phyloP scores from a whole-genome alignment of 495 filamentous ascomycete species.

The Penicillium bialowiezense region DNA sequence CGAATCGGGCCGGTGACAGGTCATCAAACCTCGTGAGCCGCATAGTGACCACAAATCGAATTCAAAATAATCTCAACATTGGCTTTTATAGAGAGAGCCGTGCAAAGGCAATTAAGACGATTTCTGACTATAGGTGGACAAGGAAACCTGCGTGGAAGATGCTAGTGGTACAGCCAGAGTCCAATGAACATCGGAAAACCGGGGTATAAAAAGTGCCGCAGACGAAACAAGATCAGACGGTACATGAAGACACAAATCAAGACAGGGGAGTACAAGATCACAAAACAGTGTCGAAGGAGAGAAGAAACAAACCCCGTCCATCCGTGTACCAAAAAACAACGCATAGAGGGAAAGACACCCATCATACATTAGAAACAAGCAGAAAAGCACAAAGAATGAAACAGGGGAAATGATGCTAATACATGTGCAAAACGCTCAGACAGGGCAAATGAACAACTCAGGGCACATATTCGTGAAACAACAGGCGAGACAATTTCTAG shows the following conservation, averaged over 20 bases:
- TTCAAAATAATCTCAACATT: too few species aligned
- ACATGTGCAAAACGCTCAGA: constrained; percentile 24
- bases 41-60: not conserved
- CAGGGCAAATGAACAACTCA: constrained; percentile 22
- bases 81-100: not conserved
- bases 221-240: constrained; percentile 6
- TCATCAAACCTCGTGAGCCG: not conserved
- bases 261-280: not conserved
- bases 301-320: constrained; percentile 18
- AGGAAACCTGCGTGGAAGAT: constrained; percentile 15
- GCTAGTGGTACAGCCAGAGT: constrained; percentile 40
- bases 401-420: constrained; percentile 11
- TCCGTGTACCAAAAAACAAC: constrained; percentile 8
- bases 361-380: constrained; percentile 21
- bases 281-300: constrained; percentile 12
- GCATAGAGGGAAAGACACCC: constrained; percentile 10
- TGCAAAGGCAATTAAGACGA: constrained; percentile 10
- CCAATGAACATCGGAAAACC: constrained; percentile 34
- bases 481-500: constrained; percentile 12
- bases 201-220: constrained; percentile 33
- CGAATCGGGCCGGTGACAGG: constrained; percentile 4
- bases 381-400: constrained; percentile 11
- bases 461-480: constrained; percentile 23
- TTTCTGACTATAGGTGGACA: constrained; percentile 18
- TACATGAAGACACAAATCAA: constrained; percentile 6